Evolutionary conservation across 495 filamentous ascomycete genomes (phyloP), one percentile per base, ranked within the genome.

Genomic region (Annulohypoxylon bovei): DNA sequence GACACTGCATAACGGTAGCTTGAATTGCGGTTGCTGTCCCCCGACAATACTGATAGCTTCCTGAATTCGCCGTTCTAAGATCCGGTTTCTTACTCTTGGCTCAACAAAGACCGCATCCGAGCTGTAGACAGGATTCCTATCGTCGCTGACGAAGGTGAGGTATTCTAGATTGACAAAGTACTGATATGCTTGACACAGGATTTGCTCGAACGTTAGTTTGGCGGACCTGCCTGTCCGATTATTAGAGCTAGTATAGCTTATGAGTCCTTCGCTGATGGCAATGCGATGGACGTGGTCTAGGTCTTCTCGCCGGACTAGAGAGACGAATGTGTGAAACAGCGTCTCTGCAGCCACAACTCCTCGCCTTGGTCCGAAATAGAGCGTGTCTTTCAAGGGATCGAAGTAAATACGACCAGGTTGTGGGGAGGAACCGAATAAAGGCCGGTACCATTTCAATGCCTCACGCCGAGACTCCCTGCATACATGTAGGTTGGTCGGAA

Each of bases 391-490:
- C 11, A 46, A 16, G 6, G 69, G 61, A 39, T 78, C 69, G 30
- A 78, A 68, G 59, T 49, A 63, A 22, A 73, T 44, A 20, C 63
- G 69, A 40, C 67, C 65, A 18, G 57, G 20, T 4, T 52, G 30
- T 4, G 67, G 62, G 22, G 53, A 49, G 8, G 67, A 32, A n/a
- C 65, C 63, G 22, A 78, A 73, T 28, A 59, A 28, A 28, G 65
- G 64, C 30, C 32, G 46, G 52, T 76, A 76, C 33, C 59, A 55
- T 57, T 52, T 66, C 57, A 71, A 30, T 8, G 65, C 74, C 44
- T 75, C 69, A 7, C 25, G 28, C 47, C 76, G 74, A 22, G 76
- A 70, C 53, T 78, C 76, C 20, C 50, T 57, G 60, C 74, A 76
- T 9, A 64, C 64, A 53, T 78, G 74, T 20, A 78, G 64, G 58